A percentile compares a stretch with the other conserved stretches of the same genome.
These are phyloP conservation scores for Camelina hispida DNA, from an alignment of 345 rosid species.

Conservation along the genomic window DNA sequence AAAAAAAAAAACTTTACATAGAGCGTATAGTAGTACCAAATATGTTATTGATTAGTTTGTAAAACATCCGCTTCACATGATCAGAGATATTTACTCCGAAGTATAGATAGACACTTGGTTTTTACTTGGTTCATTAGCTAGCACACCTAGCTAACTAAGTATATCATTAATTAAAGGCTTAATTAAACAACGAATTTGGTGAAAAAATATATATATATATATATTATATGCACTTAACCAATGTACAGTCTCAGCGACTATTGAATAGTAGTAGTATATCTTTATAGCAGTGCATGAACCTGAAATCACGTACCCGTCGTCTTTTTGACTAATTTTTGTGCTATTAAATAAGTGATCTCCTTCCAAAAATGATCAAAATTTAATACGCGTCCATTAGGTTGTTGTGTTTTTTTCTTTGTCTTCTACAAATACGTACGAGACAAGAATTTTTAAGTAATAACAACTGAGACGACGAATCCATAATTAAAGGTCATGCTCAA, in stretches of 20 bases:
- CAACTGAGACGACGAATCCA: constrained; percentile 4
- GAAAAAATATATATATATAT: background rate
- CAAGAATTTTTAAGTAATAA: constrained; percentile 6
- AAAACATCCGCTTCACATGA: background rate
- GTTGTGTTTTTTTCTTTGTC: background rate
- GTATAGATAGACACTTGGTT: background rate
- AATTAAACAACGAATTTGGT: background rate
- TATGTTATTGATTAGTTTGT: no score
- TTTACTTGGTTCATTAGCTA: background rate
- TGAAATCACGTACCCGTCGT: constrained; percentile 30
- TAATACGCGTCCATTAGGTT: background rate
- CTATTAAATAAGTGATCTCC: background rate
- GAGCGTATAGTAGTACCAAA: background rate
- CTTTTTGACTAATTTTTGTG: constrained; percentile 18
- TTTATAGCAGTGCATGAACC: constrained; percentile 40
- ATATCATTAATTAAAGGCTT: background rate
- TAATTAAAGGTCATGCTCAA: background rate
- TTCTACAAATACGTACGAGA: background rate
- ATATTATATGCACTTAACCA: no score
- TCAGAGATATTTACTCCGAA: background rate
- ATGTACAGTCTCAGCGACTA: no score
- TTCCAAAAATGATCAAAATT: background rate
- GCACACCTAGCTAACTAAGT: constrained; percentile 14
- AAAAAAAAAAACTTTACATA: background rate
- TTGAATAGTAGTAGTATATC: background rate